Base-by-base conservation (phyloP, 345 rosid genomes). In the Microthlaspi erraticum region DNA sequence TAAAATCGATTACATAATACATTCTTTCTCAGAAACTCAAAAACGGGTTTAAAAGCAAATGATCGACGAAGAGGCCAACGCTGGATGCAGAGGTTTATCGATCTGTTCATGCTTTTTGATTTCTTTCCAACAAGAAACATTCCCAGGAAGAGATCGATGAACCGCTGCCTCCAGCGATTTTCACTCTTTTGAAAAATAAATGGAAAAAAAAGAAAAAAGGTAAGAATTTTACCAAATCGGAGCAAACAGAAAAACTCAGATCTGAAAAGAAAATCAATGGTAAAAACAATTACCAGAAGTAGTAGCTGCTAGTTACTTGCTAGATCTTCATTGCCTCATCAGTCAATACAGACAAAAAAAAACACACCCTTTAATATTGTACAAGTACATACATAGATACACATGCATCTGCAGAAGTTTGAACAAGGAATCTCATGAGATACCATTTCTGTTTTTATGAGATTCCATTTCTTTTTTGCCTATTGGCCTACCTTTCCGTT, bases 31-130 rank as follows among this genome's bases (percentile, higher is more conserved):
- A 17, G 29, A 51, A 26, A 23, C 16, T 51, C 3, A 5, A 57
- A 5, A 57, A 38, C 7, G 18, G 18, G 23, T 20, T 57, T n/a
- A 5, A 42, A 20, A 60, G 42, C 4, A 26, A 45, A 60, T 14
- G 45, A 10, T 8, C 34, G 7, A 29, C 3, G 31, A 57, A 56
- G 53, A 74, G 68, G 74, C n/a, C 76, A 83, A 80, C 88, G 75
- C 87, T 88, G 95, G 98, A 92, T 92, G 98, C 98, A 92, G 98
- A 92, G 98, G 98, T 92, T 92, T 92, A 89, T 92, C 98, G 96
- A 92, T 86, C 96, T 77, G 79, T 89, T 92, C 98, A 76, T 88
- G 92, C 80, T 73, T 75, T 75, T 76, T 20, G 0, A 63, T 44
- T 60, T 50, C 29, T 38, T 66, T 64, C 61, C 57, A 62, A 70